Conservation (phyloP, 306 rosid genomes). For the Geum urbanum region DNA sequence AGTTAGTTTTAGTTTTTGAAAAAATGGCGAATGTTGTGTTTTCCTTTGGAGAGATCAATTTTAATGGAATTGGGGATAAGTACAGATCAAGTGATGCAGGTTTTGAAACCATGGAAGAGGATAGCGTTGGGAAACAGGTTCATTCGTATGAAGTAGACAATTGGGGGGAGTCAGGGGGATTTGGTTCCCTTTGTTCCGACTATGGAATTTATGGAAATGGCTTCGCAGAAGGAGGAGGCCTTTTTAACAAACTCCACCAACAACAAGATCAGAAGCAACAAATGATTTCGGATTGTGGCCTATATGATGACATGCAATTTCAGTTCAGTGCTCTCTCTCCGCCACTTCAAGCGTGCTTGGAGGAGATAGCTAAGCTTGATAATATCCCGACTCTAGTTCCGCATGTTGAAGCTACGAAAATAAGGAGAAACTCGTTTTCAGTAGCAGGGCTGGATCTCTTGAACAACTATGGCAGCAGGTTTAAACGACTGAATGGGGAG, state of each 20-base stretch:
- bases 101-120: slow-evolving; percentile 22
- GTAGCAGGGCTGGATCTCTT: slow-evolving; percentile 50
- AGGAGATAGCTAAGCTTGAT: slow-evolving; percentile 23
- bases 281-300: slow-evolving; percentile 28
- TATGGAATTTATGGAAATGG: slow-evolving; percentile 25
- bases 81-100: slow-evolving; percentile 15
- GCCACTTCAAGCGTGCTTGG: slow-evolving; percentile 26
- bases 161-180: slow-evolving; percentile 17
- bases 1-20: background rate
- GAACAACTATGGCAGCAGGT: slow-evolving; percentile 39
- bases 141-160: background rate
- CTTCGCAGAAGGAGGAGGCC: background rate
- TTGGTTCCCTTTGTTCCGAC: slow-evolving; percentile 24
- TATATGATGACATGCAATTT: slow-evolving; percentile 31
- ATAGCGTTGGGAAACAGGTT: slow-evolving; percentile 11
- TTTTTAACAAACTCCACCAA: slow-evolving; percentile 23
- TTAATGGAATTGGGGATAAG: slow-evolving; percentile 27
- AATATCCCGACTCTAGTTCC: slow-evolving; percentile 22
- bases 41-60: slow-evolving; percentile 27
- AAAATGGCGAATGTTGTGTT: slow-evolving; percentile 29
- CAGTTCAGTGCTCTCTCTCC: slow-evolving; percentile 33
- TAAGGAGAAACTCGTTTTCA: slow-evolving; percentile 13
- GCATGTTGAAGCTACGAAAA: slow-evolving; percentile 20
- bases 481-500: slow-evolving; percentile 31
- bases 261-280: slow-evolving; percentile 30